Evolutionary conservation across 164 flowering plant genomes (phyloP), one percentile per base, ranked within the genome.

Genomic region (Nelumbo lutea): DNA sequence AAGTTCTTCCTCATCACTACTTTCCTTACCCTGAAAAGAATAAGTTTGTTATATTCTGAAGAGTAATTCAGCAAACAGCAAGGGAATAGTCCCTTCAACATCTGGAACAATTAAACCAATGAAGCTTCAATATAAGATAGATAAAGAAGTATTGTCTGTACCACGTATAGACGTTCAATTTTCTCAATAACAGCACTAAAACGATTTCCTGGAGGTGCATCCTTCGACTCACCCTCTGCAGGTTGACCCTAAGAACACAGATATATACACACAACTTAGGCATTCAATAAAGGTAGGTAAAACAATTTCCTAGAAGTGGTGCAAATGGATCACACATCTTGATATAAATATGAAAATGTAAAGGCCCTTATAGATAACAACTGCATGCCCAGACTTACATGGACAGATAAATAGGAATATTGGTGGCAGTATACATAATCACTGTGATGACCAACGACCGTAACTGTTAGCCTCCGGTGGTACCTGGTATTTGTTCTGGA

Each of bases 101-200:
- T 67, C n/a, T 8, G 9, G 13, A 38, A 43, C 39, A 56, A 13
- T 48, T n/a, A 42, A 7, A 50, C n/a, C 15, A 13, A 13, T 47
- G 8, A 60, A 68, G 38, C 40, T 42, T 68, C 60, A 55, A 40
- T 48, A 9, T 27, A 72, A 58, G 6, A 59, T 39, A 46, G 41
- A 41, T 62, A 41, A 41, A 46, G 62, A 11, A 9, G 58, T 46
- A 52, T 14, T 55, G 38, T 67, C 8, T 62, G 55, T 81, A 96
- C 99, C 98, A 85, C 84, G 72, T 96, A 96, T 1, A 96, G 84
- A 14, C 97, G 93, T 68, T 96, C 99, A 71, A 96, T 96, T 85
- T 88, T 96, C 83, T 96, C 97, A 77, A 96, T 91, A 44, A 96
- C 98, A 69, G 91, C 91, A 83, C 85, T 96, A 73, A 89, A 88